Base-by-base conservation (phyloP, 768 basidiomycete species). In the Chalciporus piperatus region DNA sequence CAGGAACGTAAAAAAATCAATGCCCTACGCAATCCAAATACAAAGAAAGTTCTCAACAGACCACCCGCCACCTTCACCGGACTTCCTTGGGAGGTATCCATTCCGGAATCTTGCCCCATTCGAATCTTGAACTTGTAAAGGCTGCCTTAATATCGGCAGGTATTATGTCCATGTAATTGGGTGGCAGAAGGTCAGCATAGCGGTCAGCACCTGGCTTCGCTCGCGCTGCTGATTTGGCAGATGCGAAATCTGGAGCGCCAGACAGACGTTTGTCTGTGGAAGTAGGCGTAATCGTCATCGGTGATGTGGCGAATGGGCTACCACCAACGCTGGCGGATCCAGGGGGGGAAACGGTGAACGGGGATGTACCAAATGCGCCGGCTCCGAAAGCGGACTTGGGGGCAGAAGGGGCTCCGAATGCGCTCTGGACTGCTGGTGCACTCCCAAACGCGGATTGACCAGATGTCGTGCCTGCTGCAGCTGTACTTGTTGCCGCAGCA, bases 51-150 rank as follows among this genome's bases (percentile, higher is more conserved):
- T 10, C 33, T 33, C 12, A 33, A 33, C 8, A 46, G 14, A 47
- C n/a, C 27, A n/a, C 27, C 14, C 17, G 20, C 37, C 17, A 6
- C 19, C 70, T 72, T 37, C 35, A 83, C 50, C 83, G 72, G 51
- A 83, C 61, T 60, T 82, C 79, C 47, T 79, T 58, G 9, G 87
- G 89, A 35, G 88, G 89, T 50, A 84, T 72, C 82, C 83, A 89
- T 51, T 87, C 86, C 1, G 88, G 88, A 42, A 91, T 75, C 53
- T 77, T 77, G 64, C 83, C 81, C 76, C 80, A 86, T 60, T 81
- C 82, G 59, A 90, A 91, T 67, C 69, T 80, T 48, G 72, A 69
- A 17, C 68, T 68, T 55, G 71, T 61, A 59, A 89, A 89, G 37
- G 83, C 82, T 6, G 77, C 76, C 59, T 74, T 63, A 47, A 73